These are phyloP conservation scores for Achaetomiella virescens DNA, from an alignment of 495 filamentous ascomycete genomes.

Conservation along the genomic window DNA sequence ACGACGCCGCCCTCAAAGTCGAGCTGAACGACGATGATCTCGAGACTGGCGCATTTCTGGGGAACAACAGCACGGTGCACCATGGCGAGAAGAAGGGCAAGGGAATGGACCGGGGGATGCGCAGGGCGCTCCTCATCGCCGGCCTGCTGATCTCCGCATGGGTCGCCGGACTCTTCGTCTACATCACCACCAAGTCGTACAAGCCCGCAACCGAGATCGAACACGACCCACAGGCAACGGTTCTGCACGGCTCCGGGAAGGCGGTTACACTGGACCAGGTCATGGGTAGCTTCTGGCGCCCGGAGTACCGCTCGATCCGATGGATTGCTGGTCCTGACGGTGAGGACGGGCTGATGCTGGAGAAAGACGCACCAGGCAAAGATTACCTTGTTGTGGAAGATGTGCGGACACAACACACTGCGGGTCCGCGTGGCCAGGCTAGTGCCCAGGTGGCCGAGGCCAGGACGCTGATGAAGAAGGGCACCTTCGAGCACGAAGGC, in stretches of 20 bases:
- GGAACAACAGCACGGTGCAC: slow-evolving; percentile 11
- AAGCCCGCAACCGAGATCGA: slow-evolving; percentile 52
- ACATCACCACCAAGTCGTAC: slow-evolving; percentile 61
- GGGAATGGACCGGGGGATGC: slow-evolving; percentile 54
- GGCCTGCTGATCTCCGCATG: slow-evolving; percentile 67
- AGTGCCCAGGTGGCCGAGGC: slow-evolving; percentile 39
- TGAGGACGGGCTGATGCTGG: slow-evolving; percentile 79
- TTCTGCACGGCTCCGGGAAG: slow-evolving; percentile 61
- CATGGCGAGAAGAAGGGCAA: slow-evolving; percentile 23
- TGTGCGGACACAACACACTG: slow-evolving; percentile 49
- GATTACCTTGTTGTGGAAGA: slow-evolving; percentile 85
- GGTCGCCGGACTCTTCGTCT: slow-evolving; percentile 70
- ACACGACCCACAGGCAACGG: slow-evolving; percentile 63
- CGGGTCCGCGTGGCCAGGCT: slow-evolving; percentile 23
- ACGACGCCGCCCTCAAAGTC: slow-evolving; percentile 43
- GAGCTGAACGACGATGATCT: slow-evolving; percentile 35
- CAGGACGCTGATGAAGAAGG: slow-evolving; percentile 67
- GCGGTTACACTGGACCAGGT: slow-evolving; percentile 78
- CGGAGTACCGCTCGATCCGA: slow-evolving; percentile 62
- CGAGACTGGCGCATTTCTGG: slow-evolving; percentile 43
- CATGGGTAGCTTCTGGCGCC: slow-evolving; percentile 62
- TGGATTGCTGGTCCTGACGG: slow-evolving; percentile 85
- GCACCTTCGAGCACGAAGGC: slow-evolving; percentile 52
- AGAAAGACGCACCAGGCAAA: slow-evolving; percentile 50
- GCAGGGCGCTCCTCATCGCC: slow-evolving; percentile 62